A percentile compares a stretch with the other conserved stretches of the same genome.
Conservation (phyloP, 805 yeast genomes). For the Metschnikowia borealis region DNA sequence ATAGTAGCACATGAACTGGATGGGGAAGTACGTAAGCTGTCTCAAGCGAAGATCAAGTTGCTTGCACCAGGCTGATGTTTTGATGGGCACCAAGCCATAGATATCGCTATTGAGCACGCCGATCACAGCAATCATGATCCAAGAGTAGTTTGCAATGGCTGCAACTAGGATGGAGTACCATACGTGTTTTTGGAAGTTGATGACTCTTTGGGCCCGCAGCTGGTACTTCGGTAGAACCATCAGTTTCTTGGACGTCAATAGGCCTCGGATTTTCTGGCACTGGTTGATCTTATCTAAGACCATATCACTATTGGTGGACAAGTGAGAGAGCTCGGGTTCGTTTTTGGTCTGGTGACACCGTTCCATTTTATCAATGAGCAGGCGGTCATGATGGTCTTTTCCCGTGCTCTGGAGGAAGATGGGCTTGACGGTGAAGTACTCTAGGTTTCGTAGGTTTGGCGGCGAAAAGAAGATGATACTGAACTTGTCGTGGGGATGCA, state of each 20-base stretch:
- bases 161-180: neutral
- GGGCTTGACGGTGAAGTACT: slow-evolving; percentile 73
- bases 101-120: slow-evolving; percentile 26
- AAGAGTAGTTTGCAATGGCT: neutral
- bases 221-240: neutral
- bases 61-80: slow-evolving; percentile 59
- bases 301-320: slow-evolving; percentile 25
- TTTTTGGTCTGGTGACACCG: neutral
- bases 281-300: slow-evolving; percentile 33
- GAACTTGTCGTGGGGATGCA: slow-evolving; percentile 3
- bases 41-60: slow-evolving; percentile 76
- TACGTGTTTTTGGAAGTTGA: slow-evolving; percentile 6
- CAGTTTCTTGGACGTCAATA: neutral
- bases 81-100: slow-evolving; percentile 26
- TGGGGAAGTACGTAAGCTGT: slow-evolving; percentile 75
- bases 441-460: slow-evolving; percentile 67
- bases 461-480: slow-evolving; percentile 52
- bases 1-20: slow-evolving; percentile 62
- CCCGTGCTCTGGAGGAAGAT: slow-evolving; percentile 55
- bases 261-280: slow-evolving; percentile 17
- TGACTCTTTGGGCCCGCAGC: neutral
- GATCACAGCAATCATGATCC: slow-evolving; percentile 11
- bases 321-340: neutral
- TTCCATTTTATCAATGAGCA: slow-evolving; percentile 6
- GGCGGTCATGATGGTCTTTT: slow-evolving; percentile 5